Percentiles rank a stretch among this genome's conserved stretches.
These are phyloP conservation scores for Phymatotrichopsis omnivora DNA, from an alignment of 2,329 filamentous ascomycete genomes.

Conservation along the genomic window DNA sequence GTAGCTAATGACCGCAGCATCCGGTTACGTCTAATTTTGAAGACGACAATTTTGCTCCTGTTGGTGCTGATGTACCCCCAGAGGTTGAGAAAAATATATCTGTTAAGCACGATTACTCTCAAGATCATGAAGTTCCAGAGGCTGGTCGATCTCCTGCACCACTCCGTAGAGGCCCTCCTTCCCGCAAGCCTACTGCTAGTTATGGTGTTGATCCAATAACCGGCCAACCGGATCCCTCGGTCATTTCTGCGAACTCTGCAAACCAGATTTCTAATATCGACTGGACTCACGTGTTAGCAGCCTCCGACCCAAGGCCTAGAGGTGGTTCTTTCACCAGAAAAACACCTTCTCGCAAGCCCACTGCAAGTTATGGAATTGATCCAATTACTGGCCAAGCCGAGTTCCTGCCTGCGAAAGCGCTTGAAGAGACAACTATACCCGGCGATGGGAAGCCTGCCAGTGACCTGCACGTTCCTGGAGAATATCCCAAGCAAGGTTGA, in stretches of 20 bases:
- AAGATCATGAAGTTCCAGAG: slow-evolving; percentile 12
- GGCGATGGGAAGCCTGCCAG: slow-evolving; percentile 38
- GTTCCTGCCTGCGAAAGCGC: slow-evolving; percentile 48
- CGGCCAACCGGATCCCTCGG: slow-evolving; percentile 26
- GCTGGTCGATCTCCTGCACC: slow-evolving; percentile 9
- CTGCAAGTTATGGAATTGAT: slow-evolving; percentile 29
- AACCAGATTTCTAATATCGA: slow-evolving; percentile 16
- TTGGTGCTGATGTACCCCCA: slow-evolving; percentile 26
- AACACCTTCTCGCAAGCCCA: slow-evolving; percentile 28
- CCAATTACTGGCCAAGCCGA: slow-evolving; percentile 27
- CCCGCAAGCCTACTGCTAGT: slow-evolving; percentile 25
- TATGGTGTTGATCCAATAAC: slow-evolving; percentile 30
- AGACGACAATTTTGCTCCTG: slow-evolving; percentile 27
- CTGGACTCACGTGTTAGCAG: slow-evolving; percentile 17
- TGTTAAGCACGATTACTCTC: slow-evolving; percentile 18
- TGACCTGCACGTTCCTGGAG: slow-evolving; percentile 58
- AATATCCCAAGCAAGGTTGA: slow-evolving; percentile 50
- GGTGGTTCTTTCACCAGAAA: slow-evolving; percentile 16
- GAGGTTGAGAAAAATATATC: slow-evolving; percentile 29
- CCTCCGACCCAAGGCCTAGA: slow-evolving; percentile 17
- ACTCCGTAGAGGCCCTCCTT: slow-evolving; percentile 18
- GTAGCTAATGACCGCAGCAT: slow-evolving; percentile 19
- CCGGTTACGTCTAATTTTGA: slow-evolving; percentile 26
- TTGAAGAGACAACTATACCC: slow-evolving; percentile 41
- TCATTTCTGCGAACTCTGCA: no score